phyloP scores from a whole-genome alignment of 352 stramenopile species.

The Thalassiosira delicatula region DNA sequence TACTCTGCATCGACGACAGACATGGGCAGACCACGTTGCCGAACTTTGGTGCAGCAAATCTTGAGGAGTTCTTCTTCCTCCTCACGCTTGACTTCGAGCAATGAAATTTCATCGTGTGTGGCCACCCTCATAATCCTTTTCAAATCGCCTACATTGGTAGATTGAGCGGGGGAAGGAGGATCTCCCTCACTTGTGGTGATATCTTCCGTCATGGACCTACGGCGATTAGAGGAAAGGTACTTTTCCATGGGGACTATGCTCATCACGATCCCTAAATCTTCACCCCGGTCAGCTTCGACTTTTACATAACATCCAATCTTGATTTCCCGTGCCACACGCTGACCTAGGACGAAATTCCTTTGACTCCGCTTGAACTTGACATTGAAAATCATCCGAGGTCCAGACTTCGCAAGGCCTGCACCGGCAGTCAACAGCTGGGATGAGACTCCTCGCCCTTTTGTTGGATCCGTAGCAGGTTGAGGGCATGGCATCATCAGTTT shows the following conservation, averaged over 20 bases:
- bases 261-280: conserved; percentile 96
- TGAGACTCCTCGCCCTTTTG: conserved; percentile 5
- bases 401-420: conserved; percentile 48
- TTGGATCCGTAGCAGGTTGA: conserved; percentile 16
- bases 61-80: conserved; percentile 96
- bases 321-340: conserved; percentile 85
- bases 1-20: conserved; percentile 97
- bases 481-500: conserved; percentile 36
- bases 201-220: conserved; percentile 32
- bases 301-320: conserved; percentile 95
- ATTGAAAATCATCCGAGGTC: conserved; percentile 87
- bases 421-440: conserved; percentile 56
- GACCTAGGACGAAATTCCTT: conserved; percentile 88
- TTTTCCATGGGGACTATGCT: conserved; percentile 88
- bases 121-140: conserved; percentile 94
- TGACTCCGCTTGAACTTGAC: conserved; percentile 95
- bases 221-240: conserved; percentile 62
- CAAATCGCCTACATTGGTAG: conserved; percentile 48
- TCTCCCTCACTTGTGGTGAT: conserved; percentile 26
- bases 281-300: conserved; percentile 96
- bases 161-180: conserved; percentile 4
- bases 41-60: conserved; percentile 95
- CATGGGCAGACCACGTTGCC: conserved; percentile 93
- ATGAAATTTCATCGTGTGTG: conserved; percentile 90
- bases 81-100: conserved; percentile 91